These are phyloP conservation scores for Alectoria sarmentosa DNA, from an alignment of 495 filamentous ascomycete species.

Conservation along the genomic window DNA sequence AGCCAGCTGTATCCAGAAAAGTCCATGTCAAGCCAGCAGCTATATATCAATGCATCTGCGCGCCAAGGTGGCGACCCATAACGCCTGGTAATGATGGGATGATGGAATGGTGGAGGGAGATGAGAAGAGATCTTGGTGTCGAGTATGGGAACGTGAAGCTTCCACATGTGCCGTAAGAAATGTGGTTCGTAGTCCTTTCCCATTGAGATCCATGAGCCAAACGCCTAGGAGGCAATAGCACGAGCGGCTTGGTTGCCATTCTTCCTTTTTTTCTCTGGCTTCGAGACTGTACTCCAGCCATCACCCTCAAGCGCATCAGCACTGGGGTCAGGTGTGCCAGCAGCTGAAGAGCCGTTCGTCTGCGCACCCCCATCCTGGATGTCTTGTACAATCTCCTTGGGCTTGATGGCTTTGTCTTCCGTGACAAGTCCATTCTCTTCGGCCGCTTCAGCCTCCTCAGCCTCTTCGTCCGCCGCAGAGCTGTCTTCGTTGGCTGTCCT, in stretches of 20 bases:
- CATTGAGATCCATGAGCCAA: background rate
- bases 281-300: constrained; percentile 70
- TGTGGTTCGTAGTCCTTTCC: background rate
- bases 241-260: constrained; percentile 39
- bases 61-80: background rate
- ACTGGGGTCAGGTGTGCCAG: constrained; percentile 29
- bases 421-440: constrained; percentile 29
- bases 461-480: constrained; percentile 27
- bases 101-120: background rate
- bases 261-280: constrained; percentile 46
- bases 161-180: background rate
- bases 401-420: constrained; percentile 36
- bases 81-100: constrained; percentile 1
- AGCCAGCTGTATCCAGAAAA: constrained; percentile 14
- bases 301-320: constrained; percentile 52
- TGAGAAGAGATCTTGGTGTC: constrained; percentile 10
- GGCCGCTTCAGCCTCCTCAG: constrained; percentile 30
- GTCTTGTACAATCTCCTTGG: constrained; percentile 39
- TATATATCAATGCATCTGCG: constrained; percentile 7
- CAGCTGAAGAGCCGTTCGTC: constrained; percentile 37
- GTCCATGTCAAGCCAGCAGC: constrained; percentile 9
- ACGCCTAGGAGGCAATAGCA: constrained; percentile 37
- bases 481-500: constrained; percentile 43
- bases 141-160: background rate
- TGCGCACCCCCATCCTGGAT: constrained; percentile 21